phyloP scores from a whole-genome alignment of 108 stramenopile species.

The Epipyxis sp. region DNA sequence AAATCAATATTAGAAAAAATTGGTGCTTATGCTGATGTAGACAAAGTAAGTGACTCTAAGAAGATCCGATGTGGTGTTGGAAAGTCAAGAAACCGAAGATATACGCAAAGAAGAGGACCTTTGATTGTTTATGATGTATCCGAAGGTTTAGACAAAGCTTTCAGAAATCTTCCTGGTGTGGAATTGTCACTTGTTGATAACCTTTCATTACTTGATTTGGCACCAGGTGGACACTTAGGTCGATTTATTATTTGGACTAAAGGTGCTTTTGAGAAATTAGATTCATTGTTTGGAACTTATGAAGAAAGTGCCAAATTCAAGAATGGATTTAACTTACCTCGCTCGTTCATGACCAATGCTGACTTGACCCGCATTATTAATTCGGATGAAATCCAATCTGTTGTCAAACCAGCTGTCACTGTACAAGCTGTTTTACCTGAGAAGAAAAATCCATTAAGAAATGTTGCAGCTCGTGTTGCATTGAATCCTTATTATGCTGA shows the following conservation, averaged over 20 bases:
- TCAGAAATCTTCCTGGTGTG: constrained; percentile 96
- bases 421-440: constrained; percentile 57
- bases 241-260: constrained; percentile 97
- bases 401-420: constrained; percentile 75
- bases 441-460: constrained; percentile 90
- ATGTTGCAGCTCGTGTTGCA: constrained; percentile 70
- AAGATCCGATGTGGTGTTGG: constrained; percentile 95
- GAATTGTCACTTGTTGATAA: constrained; percentile 85
- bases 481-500: constrained; percentile 86
- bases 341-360: constrained; percentile 88
- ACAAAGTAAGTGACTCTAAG: constrained; percentile 89
- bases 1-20: constrained; percentile 78
- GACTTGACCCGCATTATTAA: constrained; percentile 97
- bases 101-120: constrained; percentile 91
- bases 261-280: constrained; percentile 88
- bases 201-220: constrained; percentile 92
- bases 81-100: constrained; percentile 96
- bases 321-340: constrained; percentile 64
- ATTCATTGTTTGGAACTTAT: constrained; percentile 82
- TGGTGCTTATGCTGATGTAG: constrained; percentile 89
- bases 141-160: constrained; percentile 69
- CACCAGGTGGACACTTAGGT: constrained; percentile 98
- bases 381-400: constrained; percentile 93
- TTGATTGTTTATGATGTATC: constrained; percentile 90
- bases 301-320: constrained; percentile 62